Evolutionary conservation across 2,329 filamentous ascomycete species (phyloP).

Genomic region (Stromatinia cepivora): DNA sequence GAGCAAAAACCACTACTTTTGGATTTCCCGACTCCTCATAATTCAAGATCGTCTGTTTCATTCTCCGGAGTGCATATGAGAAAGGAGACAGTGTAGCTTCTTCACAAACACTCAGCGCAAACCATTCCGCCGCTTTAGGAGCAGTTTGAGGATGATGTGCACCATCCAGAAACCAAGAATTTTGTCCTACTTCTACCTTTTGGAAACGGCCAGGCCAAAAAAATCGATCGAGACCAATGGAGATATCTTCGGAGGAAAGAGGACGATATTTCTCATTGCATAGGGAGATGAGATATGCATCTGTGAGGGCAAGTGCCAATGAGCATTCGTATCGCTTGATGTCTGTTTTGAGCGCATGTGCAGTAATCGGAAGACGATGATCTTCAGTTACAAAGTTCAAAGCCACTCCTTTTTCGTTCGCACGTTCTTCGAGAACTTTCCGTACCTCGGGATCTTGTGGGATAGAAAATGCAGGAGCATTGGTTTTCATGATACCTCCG

Average conservation of each 20-base stretch:
- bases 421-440: conserved; percentile 51
- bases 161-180: conserved; percentile 35
- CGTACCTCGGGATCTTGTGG: conserved; percentile 50
- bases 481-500: conserved; percentile 65
- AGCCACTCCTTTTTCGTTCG: conserved; percentile 49
- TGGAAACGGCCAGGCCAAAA: conserved; percentile 79
- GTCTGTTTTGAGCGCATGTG: conserved; percentile 46
- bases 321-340: conserved; percentile 59
- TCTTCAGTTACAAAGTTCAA: conserved; percentile 37
- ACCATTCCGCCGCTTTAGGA: conserved; percentile 77
- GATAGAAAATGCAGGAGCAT: conserved; percentile 58
- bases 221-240: conserved; percentile 66
- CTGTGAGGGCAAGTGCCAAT: conserved; percentile 51
- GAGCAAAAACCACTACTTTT: conserved; percentile 28
- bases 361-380: conserved; percentile 25
- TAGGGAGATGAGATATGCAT: conserved; percentile 43
- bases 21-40: conserved; percentile 1
- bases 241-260: conserved; percentile 60
- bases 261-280: conserved; percentile 38
- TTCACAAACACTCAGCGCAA: conserved; percentile 48
- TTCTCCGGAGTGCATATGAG: conserved; percentile 15
- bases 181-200: conserved; percentile 49
- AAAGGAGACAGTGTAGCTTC: conserved; percentile 36
- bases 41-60: background rate
- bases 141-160: conserved; percentile 68